A percentile compares a stretch with the other conserved stretches of the same genome.
phyloP scores from a whole-genome alignment of 768 basidiomycete species.

The Sarcomyxa edulis region DNA sequence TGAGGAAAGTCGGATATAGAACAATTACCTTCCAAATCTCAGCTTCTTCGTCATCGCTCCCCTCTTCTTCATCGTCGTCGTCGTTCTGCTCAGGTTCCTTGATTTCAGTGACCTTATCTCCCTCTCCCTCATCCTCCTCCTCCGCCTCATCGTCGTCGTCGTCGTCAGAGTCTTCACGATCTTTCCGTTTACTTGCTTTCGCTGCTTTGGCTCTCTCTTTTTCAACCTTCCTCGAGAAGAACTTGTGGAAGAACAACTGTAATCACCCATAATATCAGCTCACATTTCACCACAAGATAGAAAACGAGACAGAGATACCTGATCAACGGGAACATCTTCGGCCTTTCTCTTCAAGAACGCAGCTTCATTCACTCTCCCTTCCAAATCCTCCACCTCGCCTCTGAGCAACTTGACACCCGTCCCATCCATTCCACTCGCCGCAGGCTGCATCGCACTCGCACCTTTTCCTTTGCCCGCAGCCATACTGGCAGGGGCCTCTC shows the following conservation, averaged over 20 bases:
- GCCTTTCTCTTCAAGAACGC: slow-evolving; percentile 65
- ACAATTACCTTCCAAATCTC: slow-evolving; percentile 84
- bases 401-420: slow-evolving; percentile 67
- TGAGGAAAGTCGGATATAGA: background rate
- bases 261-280: background rate
- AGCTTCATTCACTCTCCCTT: slow-evolving; percentile 63
- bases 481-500: background rate
- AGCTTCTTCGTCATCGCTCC: slow-evolving; percentile 51
- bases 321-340: slow-evolving; percentile 81
- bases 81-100: slow-evolving; percentile 34
- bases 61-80: slow-evolving; percentile 33
- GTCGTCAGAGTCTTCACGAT: slow-evolving; percentile 28
- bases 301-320: slow-evolving; percentile 47
- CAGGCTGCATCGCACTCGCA: slow-evolving; percentile 95
- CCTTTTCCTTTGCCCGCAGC: slow-evolving; percentile 48
- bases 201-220: slow-evolving; percentile 41
- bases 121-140: slow-evolving; percentile 32
- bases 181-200: slow-evolving; percentile 28
- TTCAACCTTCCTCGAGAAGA: slow-evolving; percentile 70
- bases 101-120: slow-evolving; percentile 36
- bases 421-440: slow-evolving; percentile 57
- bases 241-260: slow-evolving; percentile 89
- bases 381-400: slow-evolving; percentile 44
- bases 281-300: background rate
- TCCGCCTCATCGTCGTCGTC: slow-evolving; percentile 32